Evolutionary conservation across 2,329 filamentous ascomycete genomes (phyloP), one percentile per base, ranked within the genome.

Genomic region (Hypomyces rosellus): DNA sequence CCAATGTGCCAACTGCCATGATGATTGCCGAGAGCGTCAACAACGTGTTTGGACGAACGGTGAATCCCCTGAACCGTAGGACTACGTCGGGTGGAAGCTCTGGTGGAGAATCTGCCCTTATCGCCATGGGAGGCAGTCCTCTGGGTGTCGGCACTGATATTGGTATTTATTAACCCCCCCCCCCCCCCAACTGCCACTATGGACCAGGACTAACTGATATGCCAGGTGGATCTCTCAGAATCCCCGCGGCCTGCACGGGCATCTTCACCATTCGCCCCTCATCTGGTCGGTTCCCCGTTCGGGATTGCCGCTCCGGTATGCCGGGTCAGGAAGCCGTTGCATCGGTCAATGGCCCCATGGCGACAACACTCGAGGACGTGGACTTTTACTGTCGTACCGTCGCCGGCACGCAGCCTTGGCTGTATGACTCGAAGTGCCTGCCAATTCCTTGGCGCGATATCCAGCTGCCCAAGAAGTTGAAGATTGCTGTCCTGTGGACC

Each of bases 21-120:
- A 85, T 87, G 82, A 84, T 85, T 46, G 76, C 81, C 12, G 84
- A 86, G 61, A 78, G 74, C 1, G 78, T 84, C 14, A 86, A 86
- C 65, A 84, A 85, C 56, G 71, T 79, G 2, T 81, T 82, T 57
- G 84, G 83, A 8, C 73, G 81, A 12, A 84, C 81, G 0, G 62
- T 80, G 18, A 85, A 85, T 60, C 84, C 85, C 0, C 66, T 69
- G 6, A 84, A 85, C 59, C 74, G 79, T 20, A 66, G 66, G 3
- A 69, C 81, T 3, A 85, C 82, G 0, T 76, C 77, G 18, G 85
- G 85, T 11, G 85, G 85, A 9, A 82, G 77, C 36, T 84, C 81
- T 0, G 85, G 85, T 3, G 85, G 85, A 41, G 85, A 88, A 61
- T 76, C 77, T 5, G 83, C 84, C 0, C 70, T 88, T 2, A 74